Evolutionary conservation across 805 yeast genomes (phyloP), one percentile per base, ranked within the genome.

Genomic region (Wickerhamomyces silvicola): DNA sequence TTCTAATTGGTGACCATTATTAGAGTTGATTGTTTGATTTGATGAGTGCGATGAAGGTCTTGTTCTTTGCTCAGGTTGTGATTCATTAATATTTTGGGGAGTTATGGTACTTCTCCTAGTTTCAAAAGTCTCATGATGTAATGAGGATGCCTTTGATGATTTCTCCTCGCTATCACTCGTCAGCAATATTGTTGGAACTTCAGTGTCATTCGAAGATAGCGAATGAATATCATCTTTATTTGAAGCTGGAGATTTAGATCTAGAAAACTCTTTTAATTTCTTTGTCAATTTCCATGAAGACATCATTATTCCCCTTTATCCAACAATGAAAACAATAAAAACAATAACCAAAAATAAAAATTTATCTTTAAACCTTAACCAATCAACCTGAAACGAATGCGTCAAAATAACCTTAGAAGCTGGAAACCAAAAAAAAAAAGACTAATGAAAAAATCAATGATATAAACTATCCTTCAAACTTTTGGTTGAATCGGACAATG

Each of bases 251-350:
- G 49, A 42, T 32, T 48, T 47, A 5, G 54, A 34, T 7, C 54
- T 35, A 11, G 48, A 35, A 22, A 50, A 44, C 31, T 50, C 53
- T 29, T 45, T 47, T 18, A 47, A 42, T 41, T 49, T 67, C 50
- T 68, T 66, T n/a, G 72, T 62, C 28, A 66, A 52, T 34, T 65
- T 67, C 71, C 71, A 66, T 5, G 33, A 24, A 33, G 45, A 38
- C 50, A 52, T 47, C 53, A 46, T 49, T 19, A 27, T 37, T 24
- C 5, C 5, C 12, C 9, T 12, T 5, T 5, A 7, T 13, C 27
- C n/a, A n/a, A n/a, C n/a, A n/a, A n/a, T n/a, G n/a, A n/a, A n/a
- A n/a, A n/a, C n/a, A n/a, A n/a, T n/a, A n/a, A n/a, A n/a, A n/a
- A n/a, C n/a, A n/a, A n/a, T n/a, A n/a, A n/a, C n/a, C n/a, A n/a